These are phyloP conservation scores for Thyridium curvatum DNA, from an alignment of 2,329 filamentous ascomycete species.

Conservation along the genomic window DNA sequence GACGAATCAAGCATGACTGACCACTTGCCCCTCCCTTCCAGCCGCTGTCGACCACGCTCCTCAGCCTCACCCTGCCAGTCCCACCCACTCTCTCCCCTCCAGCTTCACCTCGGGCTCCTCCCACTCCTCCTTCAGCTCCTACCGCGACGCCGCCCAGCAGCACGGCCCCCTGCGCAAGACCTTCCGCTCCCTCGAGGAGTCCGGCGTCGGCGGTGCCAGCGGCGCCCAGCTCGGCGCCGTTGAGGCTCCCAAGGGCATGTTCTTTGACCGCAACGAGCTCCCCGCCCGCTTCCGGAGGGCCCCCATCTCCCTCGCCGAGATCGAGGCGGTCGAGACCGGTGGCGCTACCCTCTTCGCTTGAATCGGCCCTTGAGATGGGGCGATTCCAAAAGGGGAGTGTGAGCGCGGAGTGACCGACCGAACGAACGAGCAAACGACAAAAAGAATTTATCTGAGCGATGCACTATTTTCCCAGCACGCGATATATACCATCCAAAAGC, in stretches of 20 bases:
- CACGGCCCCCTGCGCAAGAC: slow-evolving; percentile 66
- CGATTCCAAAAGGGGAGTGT: too few relatives aligned
- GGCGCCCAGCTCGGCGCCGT: slow-evolving; percentile 70
- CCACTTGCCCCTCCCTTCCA: slow-evolving; percentile 22
- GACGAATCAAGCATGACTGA: background rate
- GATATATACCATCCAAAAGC: too few relatives aligned
- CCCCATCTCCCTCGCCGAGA: slow-evolving; percentile 73
- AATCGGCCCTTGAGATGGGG: slow-evolving; percentile 9
- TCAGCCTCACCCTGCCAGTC: slow-evolving; percentile 66
- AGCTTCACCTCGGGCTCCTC: slow-evolving; percentile 37
- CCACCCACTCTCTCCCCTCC: slow-evolving; percentile 55
- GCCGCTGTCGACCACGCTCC: slow-evolving; percentile 68
- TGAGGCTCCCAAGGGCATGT: slow-evolving; percentile 63
- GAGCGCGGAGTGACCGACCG: too few relatives aligned
- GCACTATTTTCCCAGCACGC: too few relatives aligned
- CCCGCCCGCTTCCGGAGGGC: slow-evolving; percentile 75
- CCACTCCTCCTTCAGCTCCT: slow-evolving; percentile 63
- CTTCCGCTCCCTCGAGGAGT: slow-evolving; percentile 27
- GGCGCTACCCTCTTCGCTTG: slow-evolving; percentile 59
- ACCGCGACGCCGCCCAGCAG: slow-evolving; percentile 72
- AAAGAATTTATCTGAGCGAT: too few relatives aligned
- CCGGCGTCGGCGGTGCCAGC: slow-evolving; percentile 52
- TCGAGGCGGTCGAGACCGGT: slow-evolving; percentile 91
- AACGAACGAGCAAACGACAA: too few relatives aligned
- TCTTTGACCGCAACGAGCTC: slow-evolving; percentile 85